Percentiles rank a stretch among this genome's conserved stretches.
These are phyloP conservation scores for Chrysanthemum seticuspe DNA, from an alignment of 129 eudicot species.

Conservation along the genomic window DNA sequence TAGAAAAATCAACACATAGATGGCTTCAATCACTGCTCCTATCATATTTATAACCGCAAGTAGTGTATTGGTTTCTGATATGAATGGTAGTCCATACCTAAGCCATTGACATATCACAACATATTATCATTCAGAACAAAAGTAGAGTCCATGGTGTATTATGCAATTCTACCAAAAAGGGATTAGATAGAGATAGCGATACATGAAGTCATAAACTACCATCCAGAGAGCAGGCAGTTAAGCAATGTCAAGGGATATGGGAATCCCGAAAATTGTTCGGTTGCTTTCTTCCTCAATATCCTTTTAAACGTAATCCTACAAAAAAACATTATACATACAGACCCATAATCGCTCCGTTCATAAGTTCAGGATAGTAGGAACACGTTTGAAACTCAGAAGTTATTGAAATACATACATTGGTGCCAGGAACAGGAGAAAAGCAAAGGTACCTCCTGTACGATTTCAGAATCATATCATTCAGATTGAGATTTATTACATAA, in stretches of 20 bases:
- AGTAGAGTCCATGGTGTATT: too few relatives aligned
- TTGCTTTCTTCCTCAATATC: constrained; percentile 56
- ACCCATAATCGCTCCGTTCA: too few relatives aligned
- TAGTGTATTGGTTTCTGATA: constrained; percentile 74
- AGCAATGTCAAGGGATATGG: constrained; percentile 89
- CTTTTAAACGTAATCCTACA: constrained; percentile 77
- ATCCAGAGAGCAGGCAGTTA: constrained; percentile 84
- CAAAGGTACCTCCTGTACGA: constrained; percentile 64
- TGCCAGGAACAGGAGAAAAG: constrained; percentile 77
- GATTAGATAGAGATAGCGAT: too few relatives aligned
- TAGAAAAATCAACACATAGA: constrained; percentile 67
- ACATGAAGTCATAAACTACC: constrained; percentile 36
- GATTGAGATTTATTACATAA: neutral
- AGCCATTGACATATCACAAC: neutral
- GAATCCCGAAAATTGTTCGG: constrained; percentile 88
- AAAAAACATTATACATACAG: neutral
- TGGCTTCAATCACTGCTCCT: constrained; percentile 73
- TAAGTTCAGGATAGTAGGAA: too few relatives aligned
- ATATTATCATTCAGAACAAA: too few relatives aligned
- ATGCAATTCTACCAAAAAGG: too few relatives aligned
- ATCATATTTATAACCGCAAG: constrained; percentile 76
- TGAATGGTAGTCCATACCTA: constrained; percentile 93
- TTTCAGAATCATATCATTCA: too few relatives aligned
- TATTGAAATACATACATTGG: constrained; percentile 54
- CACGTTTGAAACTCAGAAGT: neutral